Conservation (phyloP, 2,329 filamentous ascomycete species). For the Paecilomyces sp. region DNA sequence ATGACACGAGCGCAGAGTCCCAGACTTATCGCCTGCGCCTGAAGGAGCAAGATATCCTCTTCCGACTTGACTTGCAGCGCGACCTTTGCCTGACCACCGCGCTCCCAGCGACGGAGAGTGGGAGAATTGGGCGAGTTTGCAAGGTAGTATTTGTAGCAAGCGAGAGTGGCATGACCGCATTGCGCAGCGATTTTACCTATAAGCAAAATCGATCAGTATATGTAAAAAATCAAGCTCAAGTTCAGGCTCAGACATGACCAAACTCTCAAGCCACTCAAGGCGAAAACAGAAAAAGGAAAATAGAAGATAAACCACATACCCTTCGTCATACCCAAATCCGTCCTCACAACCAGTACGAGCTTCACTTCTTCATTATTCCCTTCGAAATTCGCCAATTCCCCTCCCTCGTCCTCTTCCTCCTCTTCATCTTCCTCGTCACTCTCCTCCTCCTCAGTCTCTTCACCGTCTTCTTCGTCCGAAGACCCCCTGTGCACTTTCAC, state of each 20-base stretch:
- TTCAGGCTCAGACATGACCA: background rate
- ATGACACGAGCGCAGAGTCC: slow-evolving; percentile 86
- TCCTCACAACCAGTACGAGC: slow-evolving; percentile 83
- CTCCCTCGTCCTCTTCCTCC: slow-evolving; percentile 59
- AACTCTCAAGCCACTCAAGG: background rate
- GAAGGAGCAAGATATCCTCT: slow-evolving; percentile 67
- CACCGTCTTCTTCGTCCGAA: slow-evolving; percentile 26
- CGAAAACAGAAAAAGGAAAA: background rate
- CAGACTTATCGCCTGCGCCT: slow-evolving; percentile 72
- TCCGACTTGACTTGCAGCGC: slow-evolving; percentile 83
- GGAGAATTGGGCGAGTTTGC: slow-evolving; percentile 46
- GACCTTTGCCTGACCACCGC: slow-evolving; percentile 81
- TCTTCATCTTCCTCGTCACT: slow-evolving; percentile 50
- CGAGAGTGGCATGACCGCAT: slow-evolving; percentile 90
- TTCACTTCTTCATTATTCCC: slow-evolving; percentile 77
- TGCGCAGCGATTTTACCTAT: slow-evolving; percentile 95
- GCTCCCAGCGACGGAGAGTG: slow-evolving; percentile 79
- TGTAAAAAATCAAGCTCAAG: background rate
- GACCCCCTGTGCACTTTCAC: slow-evolving; percentile 39
- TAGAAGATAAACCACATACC: slow-evolving; percentile 48
- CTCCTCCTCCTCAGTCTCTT: slow-evolving; percentile 45
- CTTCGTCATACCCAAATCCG: slow-evolving; percentile 95
- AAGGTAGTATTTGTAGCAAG: slow-evolving; percentile 84
- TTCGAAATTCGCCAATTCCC: slow-evolving; percentile 41
- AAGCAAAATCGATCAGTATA: slow-evolving; percentile 3